phyloP scores from a whole-genome alignment of 2,329 filamentous ascomycete species.

The Paracamarosporium sp. region DNA sequence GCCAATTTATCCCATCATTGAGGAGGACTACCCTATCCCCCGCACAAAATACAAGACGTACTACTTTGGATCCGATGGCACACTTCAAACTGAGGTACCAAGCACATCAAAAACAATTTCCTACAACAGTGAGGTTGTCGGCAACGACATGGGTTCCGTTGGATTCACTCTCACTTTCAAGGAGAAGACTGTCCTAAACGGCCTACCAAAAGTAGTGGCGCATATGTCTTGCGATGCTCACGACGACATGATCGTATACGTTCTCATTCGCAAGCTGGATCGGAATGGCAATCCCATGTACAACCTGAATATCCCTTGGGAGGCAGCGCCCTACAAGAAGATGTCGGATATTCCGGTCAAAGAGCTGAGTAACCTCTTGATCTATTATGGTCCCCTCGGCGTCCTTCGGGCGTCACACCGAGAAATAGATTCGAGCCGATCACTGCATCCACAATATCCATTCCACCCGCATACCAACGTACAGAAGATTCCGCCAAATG shows the following conservation, averaged over 20 bases:
- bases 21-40: slow-evolving; percentile 22
- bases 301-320: slow-evolving; percentile 54
- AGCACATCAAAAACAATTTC: not conserved
- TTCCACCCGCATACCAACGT: slow-evolving; percentile 51
- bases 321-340: slow-evolving; percentile 35
- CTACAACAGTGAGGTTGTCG: slow-evolving; percentile 13
- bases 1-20: slow-evolving; percentile 16
- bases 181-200: slow-evolving; percentile 50
- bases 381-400: slow-evolving; percentile 52
- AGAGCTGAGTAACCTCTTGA: slow-evolving; percentile 47
- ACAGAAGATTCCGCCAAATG: slow-evolving; percentile 50
- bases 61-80: slow-evolving; percentile 10
- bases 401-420: slow-evolving; percentile 47
- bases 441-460: slow-evolving; percentile 32
- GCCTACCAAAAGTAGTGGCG: slow-evolving; percentile 55
- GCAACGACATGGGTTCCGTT: slow-evolving; percentile 3
- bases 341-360: slow-evolving; percentile 66
- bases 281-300: slow-evolving; percentile 50
- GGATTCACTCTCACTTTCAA: slow-evolving; percentile 43
- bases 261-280: slow-evolving; percentile 55
- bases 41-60: slow-evolving; percentile 19
- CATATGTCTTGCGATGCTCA: slow-evolving; percentile 53
- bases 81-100: not conserved
- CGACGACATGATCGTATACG: slow-evolving; percentile 55
- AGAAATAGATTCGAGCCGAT: slow-evolving; percentile 30